Percentiles rank a stretch among this genome's conserved stretches.
These are phyloP conservation scores for Starmerella scarabaei DNA, from an alignment of 805 yeast genomes.

Conservation along the genomic window DNA sequence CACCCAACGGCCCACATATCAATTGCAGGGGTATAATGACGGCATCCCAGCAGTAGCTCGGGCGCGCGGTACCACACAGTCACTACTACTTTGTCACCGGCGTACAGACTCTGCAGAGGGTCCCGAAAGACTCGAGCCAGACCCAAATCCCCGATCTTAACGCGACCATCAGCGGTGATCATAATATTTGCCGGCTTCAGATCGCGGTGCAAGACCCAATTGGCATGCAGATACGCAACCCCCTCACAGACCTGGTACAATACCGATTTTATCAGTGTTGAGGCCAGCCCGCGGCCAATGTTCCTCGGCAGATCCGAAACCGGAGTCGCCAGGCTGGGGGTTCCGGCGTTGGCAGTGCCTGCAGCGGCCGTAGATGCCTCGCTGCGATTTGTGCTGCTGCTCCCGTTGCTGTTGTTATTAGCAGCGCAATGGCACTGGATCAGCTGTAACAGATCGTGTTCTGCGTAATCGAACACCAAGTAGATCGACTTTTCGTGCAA, in stretches of 20 bases:
- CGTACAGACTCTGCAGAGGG: slow-evolving; percentile 71
- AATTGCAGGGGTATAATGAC: slow-evolving; percentile 85
- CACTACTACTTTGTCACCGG: slow-evolving; percentile 92
- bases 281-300: slow-evolving; percentile 40
- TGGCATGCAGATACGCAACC: slow-evolving; percentile 79
- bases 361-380: background rate
- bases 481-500: slow-evolving; percentile 81
- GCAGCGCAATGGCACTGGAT: slow-evolving; percentile 68
- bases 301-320: background rate
- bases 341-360: background rate
- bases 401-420: background rate
- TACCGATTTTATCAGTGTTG: slow-evolving; percentile 60
- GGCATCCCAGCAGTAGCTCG: slow-evolving; percentile 74
- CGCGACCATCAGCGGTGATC: slow-evolving; percentile 82
- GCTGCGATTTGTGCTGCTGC: background rate
- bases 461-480: slow-evolving; percentile 93
- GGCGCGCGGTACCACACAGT: slow-evolving; percentile 97
- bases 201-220: slow-evolving; percentile 94
- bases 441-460: slow-evolving; percentile 85
- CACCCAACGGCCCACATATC: slow-evolving; percentile 96
- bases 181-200: slow-evolving; percentile 95
- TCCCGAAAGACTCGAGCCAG: slow-evolving; percentile 78
- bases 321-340: background rate
- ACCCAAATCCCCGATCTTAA: slow-evolving; percentile 92
- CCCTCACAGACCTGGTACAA: slow-evolving; percentile 91